A percentile compares a stretch with the other conserved stretches of the same genome.
Conservation (phyloP, 306 rosid species). For the Crataegus laevigata region DNA sequence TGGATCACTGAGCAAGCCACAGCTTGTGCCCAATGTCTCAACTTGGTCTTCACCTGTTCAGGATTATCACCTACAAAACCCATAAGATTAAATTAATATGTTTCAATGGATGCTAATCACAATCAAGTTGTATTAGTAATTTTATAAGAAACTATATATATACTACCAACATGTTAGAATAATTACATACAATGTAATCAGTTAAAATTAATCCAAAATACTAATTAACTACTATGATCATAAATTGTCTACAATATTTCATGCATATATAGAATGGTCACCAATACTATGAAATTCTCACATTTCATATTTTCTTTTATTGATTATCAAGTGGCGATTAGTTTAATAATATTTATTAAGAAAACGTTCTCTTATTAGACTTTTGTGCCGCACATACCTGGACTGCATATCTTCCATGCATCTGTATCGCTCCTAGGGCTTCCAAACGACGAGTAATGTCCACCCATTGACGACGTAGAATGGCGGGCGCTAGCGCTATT, state of each 20-base stretch:
- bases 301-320: no score
- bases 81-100: background rate
- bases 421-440: slow-evolving; percentile 52
- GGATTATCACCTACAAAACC: slow-evolving; percentile 71
- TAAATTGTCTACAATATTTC: background rate
- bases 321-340: no score
- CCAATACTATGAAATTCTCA: no score
- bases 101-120: background rate
- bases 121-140: background rate
- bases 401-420: slow-evolving; percentile 74
- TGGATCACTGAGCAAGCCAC: slow-evolving; percentile 96
- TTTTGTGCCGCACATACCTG: slow-evolving; percentile 35
- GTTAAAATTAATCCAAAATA: background rate
- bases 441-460: slow-evolving; percentile 37
- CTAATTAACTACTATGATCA: background rate
- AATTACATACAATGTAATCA: background rate
- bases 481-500: slow-evolving; percentile 21
- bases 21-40: slow-evolving; percentile 97
- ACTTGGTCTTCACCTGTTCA: slow-evolving; percentile 65
- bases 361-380: no score
- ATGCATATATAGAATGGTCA: background rate
- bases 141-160: background rate
- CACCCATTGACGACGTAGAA: slow-evolving; percentile 39
- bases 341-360: no score
- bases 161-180: background rate